These are phyloP conservation scores for Neonectria faginata DNA, from an alignment of 2,329 filamentous ascomycete genomes.

Conservation along the genomic window DNA sequence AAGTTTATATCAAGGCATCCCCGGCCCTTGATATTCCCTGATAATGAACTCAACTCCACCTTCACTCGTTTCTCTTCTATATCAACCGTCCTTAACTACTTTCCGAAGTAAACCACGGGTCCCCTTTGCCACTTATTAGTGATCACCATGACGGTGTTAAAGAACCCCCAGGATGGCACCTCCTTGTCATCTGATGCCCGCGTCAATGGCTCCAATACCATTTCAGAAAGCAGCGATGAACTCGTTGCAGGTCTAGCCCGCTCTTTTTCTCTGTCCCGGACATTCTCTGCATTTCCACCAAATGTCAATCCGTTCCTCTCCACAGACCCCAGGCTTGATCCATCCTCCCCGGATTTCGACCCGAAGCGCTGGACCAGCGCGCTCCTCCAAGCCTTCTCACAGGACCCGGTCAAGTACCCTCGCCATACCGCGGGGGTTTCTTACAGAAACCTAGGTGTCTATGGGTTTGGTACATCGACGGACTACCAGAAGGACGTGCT, in stretches of 20 bases:
- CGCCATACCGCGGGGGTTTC: conserved; percentile 32
- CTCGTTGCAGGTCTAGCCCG: conserved; percentile 31
- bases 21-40: background rate
- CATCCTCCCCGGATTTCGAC: conserved; percentile 27
- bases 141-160: conserved; percentile 8
- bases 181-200: conserved; percentile 1
- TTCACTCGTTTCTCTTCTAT: background rate
- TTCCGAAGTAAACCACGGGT: too few relatives aligned
- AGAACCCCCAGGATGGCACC: conserved; percentile 5
- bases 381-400: conserved; percentile 35
- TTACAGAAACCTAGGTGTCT: conserved; percentile 28
- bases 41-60: background rate
- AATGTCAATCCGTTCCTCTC: conserved; percentile 27
- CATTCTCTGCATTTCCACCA: conserved; percentile 26
- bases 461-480: conserved; percentile 27
- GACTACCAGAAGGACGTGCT: conserved; percentile 32
- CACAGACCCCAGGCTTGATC: conserved; percentile 29
- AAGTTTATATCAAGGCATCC: conserved; percentile 1
- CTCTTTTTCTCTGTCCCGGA: conserved; percentile 31
- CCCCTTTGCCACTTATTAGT: background rate
- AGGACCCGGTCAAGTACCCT: conserved; percentile 32
- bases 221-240: conserved; percentile 14
- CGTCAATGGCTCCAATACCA: conserved; percentile 17
- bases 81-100: background rate
- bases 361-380: conserved; percentile 26